Percentiles rank a stretch among this genome's conserved stretches.
Evolutionary conservation across 805 yeast genomes (phyloP).

Genomic region (Myxozyma vanderwaltii): DNA sequence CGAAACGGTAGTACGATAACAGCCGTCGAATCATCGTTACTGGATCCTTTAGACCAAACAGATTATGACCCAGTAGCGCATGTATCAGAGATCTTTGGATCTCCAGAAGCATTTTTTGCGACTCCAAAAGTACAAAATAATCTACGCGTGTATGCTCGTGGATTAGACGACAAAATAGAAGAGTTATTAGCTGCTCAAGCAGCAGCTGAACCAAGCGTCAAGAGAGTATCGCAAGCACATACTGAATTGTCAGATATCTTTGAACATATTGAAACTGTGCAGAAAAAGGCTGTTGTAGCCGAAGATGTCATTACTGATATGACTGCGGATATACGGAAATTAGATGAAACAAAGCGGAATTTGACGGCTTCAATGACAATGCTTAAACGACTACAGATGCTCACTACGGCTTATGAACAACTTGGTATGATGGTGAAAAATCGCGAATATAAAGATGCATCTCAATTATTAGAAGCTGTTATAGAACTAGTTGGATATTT

Average conservation of each 20-base stretch:
- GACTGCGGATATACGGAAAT: slow-evolving; percentile 73
- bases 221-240: slow-evolving; percentile 33
- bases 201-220: slow-evolving; percentile 29
- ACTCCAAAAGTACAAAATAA: slow-evolving; percentile 1
- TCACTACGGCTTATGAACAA: slow-evolving; percentile 70
- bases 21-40: slow-evolving; percentile 1
- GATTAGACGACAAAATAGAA: slow-evolving; percentile 17
- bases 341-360: slow-evolving; percentile 84
- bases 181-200: slow-evolving; percentile 26
- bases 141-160: slow-evolving; percentile 1
- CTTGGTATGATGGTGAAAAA: slow-evolving; percentile 52
- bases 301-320: slow-evolving; percentile 64
- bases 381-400: slow-evolving; percentile 82
- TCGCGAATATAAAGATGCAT: slow-evolving; percentile 56
- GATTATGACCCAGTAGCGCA: slow-evolving; percentile 33
- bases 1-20: neutral
- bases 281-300: slow-evolving; percentile 54
- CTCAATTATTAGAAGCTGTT: slow-evolving; percentile 66
- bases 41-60: slow-evolving; percentile 29
- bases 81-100: slow-evolving; percentile 23
- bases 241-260: slow-evolving; percentile 21
- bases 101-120: slow-evolving; percentile 8
- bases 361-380: slow-evolving; percentile 83
- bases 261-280: slow-evolving; percentile 50
- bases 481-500: slow-evolving; percentile 71